phyloP scores from a whole-genome alignment of 805 yeast species.

The Lipomyces orientalis region DNA sequence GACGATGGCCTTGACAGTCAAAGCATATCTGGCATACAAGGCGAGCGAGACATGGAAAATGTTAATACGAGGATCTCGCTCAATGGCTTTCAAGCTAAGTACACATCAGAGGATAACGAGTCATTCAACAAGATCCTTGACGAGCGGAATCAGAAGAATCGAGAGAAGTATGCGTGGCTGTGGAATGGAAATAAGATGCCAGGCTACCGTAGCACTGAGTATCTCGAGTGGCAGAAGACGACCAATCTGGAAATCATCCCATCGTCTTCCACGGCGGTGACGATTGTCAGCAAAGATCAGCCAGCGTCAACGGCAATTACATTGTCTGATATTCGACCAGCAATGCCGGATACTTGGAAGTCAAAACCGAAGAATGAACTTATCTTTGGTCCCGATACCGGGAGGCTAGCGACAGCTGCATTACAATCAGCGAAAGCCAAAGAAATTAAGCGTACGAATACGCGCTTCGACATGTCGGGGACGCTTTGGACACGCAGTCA shows the following conservation, averaged over 20 bases:
- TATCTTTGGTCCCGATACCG: conserved; percentile 19
- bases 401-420: conserved; percentile 1
- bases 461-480: conserved; percentile 16
- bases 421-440: conserved; percentile 12
- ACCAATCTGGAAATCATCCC: background rate
- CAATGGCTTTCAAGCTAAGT: conserved; percentile 40
- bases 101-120: conserved; percentile 44
- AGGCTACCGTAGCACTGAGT: conserved; percentile 16
- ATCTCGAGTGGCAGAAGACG: conserved; percentile 10
- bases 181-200: conserved; percentile 34
- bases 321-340: conserved; percentile 15
- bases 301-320: background rate
- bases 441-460: conserved; percentile 20
- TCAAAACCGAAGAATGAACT: conserved; percentile 24
- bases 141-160: conserved; percentile 30
- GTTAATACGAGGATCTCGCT: conserved; percentile 23
- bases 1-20: background rate
- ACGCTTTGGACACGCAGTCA: background rate
- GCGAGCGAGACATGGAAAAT: conserved; percentile 5
- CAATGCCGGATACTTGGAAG: conserved; percentile 19
- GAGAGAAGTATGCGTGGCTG: conserved; percentile 38
- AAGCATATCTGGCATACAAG: background rate
- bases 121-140: conserved; percentile 41
- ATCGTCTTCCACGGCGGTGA: background rate
- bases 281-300: background rate